phyloP scores from a whole-genome alignment of 352 stramenopile species.

The Blastocystis sp. region DNA sequence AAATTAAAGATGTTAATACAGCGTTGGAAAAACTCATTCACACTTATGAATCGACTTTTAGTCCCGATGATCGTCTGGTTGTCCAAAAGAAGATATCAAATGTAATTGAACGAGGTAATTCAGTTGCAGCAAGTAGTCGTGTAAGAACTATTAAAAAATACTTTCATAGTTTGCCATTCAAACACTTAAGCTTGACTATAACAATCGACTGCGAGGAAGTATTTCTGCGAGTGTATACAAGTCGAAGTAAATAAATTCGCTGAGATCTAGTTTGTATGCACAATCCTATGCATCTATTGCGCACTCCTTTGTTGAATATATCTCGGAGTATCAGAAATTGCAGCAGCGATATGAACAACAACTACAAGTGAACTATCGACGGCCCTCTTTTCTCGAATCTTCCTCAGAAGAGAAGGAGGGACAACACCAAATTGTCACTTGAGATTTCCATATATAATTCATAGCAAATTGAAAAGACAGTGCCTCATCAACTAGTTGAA shows the following conservation, averaged over 20 bases:
- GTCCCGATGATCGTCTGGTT: not conserved
- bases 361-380: conserved; percentile 4
- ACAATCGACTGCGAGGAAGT: not conserved
- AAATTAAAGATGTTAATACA: conserved; percentile 35
- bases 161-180: conserved; percentile 16
- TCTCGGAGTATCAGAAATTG: conserved; percentile 23
- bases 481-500: conserved; percentile 47
- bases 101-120: conserved; percentile 19
- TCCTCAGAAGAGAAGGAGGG: conserved; percentile 4
- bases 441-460: not conserved
- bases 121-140: conserved; percentile 19
- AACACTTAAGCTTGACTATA: conserved; percentile 55
- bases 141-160: not conserved
- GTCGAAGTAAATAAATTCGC: not conserved
- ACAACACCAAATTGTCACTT: not conserved
- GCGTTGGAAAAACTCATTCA: conserved; percentile 5
- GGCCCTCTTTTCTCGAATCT: not conserved
- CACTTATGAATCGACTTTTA: conserved; percentile 5
- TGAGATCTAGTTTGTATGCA: conserved; percentile 27
- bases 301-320: conserved; percentile 32
- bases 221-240: conserved; percentile 47
- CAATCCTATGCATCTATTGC: conserved; percentile 53
- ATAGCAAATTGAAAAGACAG: not conserved
- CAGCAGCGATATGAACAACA: conserved; percentile 9
- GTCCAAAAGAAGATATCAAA: conserved; percentile 3